These are phyloP conservation scores for Lippia alba DNA, from an alignment of 305 asterid species.

Conservation along the genomic window DNA sequence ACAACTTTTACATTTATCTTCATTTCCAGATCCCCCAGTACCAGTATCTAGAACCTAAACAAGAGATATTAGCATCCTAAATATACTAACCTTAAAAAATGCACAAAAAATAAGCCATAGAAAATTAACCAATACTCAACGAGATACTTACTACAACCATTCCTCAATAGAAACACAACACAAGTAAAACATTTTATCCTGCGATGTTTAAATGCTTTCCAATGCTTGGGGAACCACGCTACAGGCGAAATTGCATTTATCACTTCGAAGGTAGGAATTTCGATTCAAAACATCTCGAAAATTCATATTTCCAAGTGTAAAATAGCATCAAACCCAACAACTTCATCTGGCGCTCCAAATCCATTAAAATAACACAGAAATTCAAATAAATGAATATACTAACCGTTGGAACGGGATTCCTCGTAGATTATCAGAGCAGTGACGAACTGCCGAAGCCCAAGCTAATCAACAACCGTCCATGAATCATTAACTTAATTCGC, in stretches of 20 bases:
- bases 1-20: neutral
- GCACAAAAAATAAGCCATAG: neutral
- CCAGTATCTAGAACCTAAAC: constrained; percentile 6
- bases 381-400: neutral
- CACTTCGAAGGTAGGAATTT: constrained; percentile 14
- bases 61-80: neutral
- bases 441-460: constrained; percentile 7
- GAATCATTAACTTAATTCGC: neutral
- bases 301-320: neutral
- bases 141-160: neutral
- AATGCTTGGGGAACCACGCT: neutral
- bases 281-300: constrained; percentile 4
- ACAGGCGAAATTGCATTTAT: constrained; percentile 9
- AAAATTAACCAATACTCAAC: neutral
- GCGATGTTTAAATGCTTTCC: neutral
- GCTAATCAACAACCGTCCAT: neutral
- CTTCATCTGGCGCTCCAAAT: neutral
- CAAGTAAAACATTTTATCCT: neutral
- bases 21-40: neutral
- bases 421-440: constrained; percentile 27
- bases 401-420: constrained; percentile 8
- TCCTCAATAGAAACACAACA: neutral
- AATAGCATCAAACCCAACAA: constrained; percentile 10
- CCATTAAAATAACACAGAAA: neutral
- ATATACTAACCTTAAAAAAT: neutral